Percentiles rank a stretch among this genome's conserved stretches.
Conservation (phyloP, 352 stramenopile genomes). For the Pythium scleroteichum region DNA sequence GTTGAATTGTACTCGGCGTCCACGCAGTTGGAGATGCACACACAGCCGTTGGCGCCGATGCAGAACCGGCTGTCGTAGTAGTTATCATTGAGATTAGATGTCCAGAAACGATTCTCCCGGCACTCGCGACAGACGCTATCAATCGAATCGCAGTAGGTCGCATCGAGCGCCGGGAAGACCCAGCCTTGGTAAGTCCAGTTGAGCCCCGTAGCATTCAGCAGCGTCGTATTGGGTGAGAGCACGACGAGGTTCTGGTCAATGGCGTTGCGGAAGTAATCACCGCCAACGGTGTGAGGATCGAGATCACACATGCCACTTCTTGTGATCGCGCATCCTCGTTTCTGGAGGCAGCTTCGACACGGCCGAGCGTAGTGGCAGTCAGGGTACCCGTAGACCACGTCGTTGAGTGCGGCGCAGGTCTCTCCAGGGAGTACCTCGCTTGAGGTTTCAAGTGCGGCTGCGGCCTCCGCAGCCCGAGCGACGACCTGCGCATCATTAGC, state of each 20-base stretch:
- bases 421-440: background rate
- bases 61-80: slow-evolving; percentile 14
- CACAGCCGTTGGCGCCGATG: slow-evolving; percentile 7
- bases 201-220: background rate
- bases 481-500: background rate
- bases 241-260: background rate
- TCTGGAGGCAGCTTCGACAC: slow-evolving; percentile 10
- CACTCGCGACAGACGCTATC: background rate
- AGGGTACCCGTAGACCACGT: background rate
- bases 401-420: background rate
- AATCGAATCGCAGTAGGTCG: slow-evolving; percentile 3
- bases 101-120: background rate
- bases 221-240: background rate
- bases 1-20: background rate
- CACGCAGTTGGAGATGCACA: slow-evolving; percentile 14
- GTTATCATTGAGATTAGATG: background rate
- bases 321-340: slow-evolving; percentile 6
- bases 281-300: background rate
- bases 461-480: background rate
- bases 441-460: background rate
- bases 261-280: background rate
- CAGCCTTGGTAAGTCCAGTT: background rate
- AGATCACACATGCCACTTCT: background rate
- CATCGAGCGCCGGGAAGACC: background rate
- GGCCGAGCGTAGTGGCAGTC: background rate